Base-by-base conservation (phyloP, 345 rosid species). In the Citrus sp. region DNA sequence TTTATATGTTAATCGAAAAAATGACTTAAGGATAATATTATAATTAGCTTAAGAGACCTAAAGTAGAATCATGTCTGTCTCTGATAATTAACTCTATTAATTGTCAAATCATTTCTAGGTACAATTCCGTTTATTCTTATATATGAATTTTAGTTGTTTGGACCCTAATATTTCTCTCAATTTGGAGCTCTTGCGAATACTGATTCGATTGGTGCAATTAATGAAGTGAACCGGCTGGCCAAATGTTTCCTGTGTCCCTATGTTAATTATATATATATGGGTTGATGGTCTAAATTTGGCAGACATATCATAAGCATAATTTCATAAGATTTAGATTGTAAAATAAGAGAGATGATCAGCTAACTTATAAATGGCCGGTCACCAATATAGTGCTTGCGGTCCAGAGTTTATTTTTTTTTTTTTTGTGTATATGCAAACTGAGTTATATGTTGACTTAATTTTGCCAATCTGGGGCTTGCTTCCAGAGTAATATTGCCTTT, bases 61-160 rank as follows among this genome's bases (percentile, higher is more conserved):
- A 79, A 62, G 75, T 40, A 78, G 85, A 83, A 83, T 79, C 82
- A 55, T 74, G 77, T 79, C 82, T 79, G 62, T 66, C 77, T 10
- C 19, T 30, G 37, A 49, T 67, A 64, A 74, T 77, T 64, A 66
- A 81, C 70, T 76, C 73, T 54, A 78, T 60, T 75, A 75, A 30
- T 28, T 16, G 60, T 55, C 64, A 63, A 63, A 64, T 66, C 51
- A 77, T 61, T 69, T 80, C 64, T 28, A 34, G 40, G 72, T 54
- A 32, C 67, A 22, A 61, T 76, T 70, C 76, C 76, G 67, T 70
- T 67, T 77, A 68, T 55, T 74, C 58, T 76, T 76, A 27, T 60
- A 18, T 18, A 51, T 51, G 22, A 51, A 51, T 51, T 60, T 16
- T 75, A 14, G 32, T 67, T 42, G 51, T 78, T 60, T 56, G 67